A percentile compares a stretch with the other conserved stretches of the same genome.
phyloP scores from a whole-genome alignment of 768 basidiomycete genomes.

The Hemileccinum impolitum region DNA sequence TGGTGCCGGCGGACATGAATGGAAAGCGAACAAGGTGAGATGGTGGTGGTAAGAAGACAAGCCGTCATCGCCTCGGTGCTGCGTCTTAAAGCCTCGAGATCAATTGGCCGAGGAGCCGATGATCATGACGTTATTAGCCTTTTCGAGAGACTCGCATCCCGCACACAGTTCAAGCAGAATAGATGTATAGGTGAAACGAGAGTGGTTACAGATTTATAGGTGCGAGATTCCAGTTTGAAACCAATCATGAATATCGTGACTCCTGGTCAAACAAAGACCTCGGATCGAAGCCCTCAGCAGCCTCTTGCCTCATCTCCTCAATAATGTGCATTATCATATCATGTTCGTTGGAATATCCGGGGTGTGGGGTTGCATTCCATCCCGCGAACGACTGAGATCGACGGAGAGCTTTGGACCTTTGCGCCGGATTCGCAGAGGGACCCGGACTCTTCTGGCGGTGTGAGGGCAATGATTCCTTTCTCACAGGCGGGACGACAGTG shows the following conservation, averaged over 20 bases:
- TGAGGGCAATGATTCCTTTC: constrained; percentile 16
- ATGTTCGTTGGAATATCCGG: neutral
- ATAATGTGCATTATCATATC: constrained; percentile 15
- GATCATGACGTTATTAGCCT: constrained; percentile 3
- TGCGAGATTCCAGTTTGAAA: too few species aligned
- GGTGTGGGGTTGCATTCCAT: neutral
- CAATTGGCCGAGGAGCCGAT: neutral
- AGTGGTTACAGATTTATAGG: neutral
- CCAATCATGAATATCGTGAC: neutral
- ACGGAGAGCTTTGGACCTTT: constrained; percentile 14
- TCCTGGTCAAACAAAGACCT: constrained; percentile 12
- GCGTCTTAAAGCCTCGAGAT: constrained; percentile 6
- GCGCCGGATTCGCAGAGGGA: neutral
- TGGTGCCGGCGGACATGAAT: constrained; percentile 26
- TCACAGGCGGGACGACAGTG: constrained; percentile 2
- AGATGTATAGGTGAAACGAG: neutral
- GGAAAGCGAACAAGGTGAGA: constrained; percentile 2
- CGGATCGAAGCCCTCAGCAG: constrained; percentile 15
- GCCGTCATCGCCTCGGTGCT: neutral
- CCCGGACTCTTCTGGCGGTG: neutral
- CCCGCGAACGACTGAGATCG: constrained; percentile 27
- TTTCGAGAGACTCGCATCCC: neutral
- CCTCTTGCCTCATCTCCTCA: constrained; percentile 19
- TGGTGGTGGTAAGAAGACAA: constrained; percentile 14
- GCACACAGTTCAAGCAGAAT: too few species aligned